Conservation (phyloP, 345 rosid genomes). For the Gossypium bickii region DNA sequence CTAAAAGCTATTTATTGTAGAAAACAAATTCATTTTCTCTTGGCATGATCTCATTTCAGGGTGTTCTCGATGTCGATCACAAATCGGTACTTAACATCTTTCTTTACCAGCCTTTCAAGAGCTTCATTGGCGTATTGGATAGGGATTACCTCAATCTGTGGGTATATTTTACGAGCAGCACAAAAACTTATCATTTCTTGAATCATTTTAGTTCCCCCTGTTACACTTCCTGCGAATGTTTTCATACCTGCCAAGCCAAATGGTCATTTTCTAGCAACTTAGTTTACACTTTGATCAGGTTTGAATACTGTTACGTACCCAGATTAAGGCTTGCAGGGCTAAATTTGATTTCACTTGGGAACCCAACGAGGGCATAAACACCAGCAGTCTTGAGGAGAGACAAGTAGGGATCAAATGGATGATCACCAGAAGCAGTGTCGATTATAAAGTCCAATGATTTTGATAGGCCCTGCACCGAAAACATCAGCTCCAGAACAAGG, state of each 20-base stretch:
- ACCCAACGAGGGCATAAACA: conserved; percentile 59
- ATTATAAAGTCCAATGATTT: conserved; percentile 75
- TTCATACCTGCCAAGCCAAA: conserved; percentile 55
- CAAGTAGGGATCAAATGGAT: conserved; percentile 77
- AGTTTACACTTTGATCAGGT: not conserved
- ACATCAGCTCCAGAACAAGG: conserved; percentile 2
- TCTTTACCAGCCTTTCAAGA: conserved; percentile 68
- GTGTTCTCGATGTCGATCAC: conserved; percentile 76
- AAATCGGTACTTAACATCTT: conserved; percentile 74
- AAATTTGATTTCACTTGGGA: conserved; percentile 81
- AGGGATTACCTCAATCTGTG: conserved; percentile 63
- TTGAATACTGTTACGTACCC: conserved; percentile 31
- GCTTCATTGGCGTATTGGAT: conserved; percentile 68
- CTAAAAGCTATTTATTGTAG: not conserved
- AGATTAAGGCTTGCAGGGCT: conserved; percentile 60
- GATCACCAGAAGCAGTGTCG: conserved; percentile 89
- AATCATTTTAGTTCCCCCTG: conserved; percentile 61
- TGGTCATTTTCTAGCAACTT: not conserved
- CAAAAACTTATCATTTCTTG: conserved; percentile 86
- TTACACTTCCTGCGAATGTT: conserved; percentile 56
- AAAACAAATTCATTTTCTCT: not conserved
- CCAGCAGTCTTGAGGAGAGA: conserved; percentile 70
- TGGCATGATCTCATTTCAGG: conserved; percentile 36
- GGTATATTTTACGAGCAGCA: conserved; percentile 65
- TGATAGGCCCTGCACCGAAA: conserved; percentile 42